Conservation (phyloP, 2,329 filamentous ascomycete species). For the Colletotrichum costaricense region DNA sequence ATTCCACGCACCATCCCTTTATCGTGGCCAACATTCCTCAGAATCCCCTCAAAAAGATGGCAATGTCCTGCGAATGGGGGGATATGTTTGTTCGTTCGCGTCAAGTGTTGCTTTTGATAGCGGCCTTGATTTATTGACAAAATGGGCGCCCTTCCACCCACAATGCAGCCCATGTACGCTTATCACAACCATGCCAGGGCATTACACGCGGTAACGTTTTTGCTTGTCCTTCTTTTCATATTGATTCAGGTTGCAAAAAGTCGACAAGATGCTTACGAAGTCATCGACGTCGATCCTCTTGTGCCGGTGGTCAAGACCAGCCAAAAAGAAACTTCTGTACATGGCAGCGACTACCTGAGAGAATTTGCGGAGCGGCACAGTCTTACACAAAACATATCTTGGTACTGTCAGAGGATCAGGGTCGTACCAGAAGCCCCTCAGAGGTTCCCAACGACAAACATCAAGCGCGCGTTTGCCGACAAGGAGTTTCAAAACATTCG, state of each 20-base stretch:
- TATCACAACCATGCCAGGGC: slow-evolving; percentile 30
- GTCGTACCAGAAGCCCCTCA: not conserved
- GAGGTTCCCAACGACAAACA: slow-evolving; percentile 12
- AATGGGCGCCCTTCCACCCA: not conserved
- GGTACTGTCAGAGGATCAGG: slow-evolving; percentile 20
- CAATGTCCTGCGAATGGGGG: not conserved
- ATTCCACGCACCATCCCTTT: slow-evolving; percentile 32
- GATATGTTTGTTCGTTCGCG: not conserved
- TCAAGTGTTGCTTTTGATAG: slow-evolving; percentile 8
- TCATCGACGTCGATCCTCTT: slow-evolving; percentile 24
- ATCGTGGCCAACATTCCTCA: slow-evolving; percentile 23
- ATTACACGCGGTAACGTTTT: slow-evolving; percentile 28
- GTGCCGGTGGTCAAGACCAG: slow-evolving; percentile 19
- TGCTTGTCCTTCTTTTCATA: slow-evolving; percentile 29
- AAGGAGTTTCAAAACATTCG: slow-evolving; percentile 9
- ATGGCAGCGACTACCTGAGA: slow-evolving; percentile 11
- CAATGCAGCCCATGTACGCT: slow-evolving; percentile 15
- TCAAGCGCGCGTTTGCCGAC: slow-evolving; percentile 2
- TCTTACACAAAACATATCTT: slow-evolving; percentile 19
- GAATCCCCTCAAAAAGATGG: slow-evolving; percentile 30
- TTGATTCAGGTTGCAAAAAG: slow-evolving; percentile 17
- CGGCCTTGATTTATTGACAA: slow-evolving; percentile 13
- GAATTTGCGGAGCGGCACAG: slow-evolving; percentile 20
- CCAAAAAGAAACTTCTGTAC: not conserved
- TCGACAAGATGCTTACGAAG: slow-evolving; percentile 21